Evolutionary conservation across 768 basidiomycete genomes (phyloP).

Genomic region (Naganishia antarctica): DNA sequence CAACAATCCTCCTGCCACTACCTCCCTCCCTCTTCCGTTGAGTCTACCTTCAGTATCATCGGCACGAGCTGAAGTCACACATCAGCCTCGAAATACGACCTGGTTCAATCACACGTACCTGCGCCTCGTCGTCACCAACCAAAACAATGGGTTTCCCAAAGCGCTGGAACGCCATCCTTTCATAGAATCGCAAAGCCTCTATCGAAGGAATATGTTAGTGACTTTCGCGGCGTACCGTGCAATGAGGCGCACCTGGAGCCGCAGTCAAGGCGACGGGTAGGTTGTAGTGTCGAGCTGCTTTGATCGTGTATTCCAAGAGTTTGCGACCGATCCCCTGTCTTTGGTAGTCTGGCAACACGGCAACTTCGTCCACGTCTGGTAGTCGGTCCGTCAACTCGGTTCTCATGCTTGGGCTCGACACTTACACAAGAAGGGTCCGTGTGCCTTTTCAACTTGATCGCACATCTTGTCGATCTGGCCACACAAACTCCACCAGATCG

Average conservation of each 20-base stretch:
- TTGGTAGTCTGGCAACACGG: not conserved
- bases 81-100: no score
- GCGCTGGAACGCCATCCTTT: not conserved
- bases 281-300: not conserved
- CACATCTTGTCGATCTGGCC: not conserved
- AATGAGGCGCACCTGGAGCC: not conserved
- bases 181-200: constrained; percentile 5
- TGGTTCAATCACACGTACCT: not conserved
- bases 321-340: constrained; percentile 12
- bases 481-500: constrained; percentile 12
- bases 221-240: not conserved
- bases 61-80: not conserved
- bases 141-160: not conserved
- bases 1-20: no score
- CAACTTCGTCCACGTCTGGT: constrained; percentile 6
- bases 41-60: not conserved
- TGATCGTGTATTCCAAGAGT: not conserved
- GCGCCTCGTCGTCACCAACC: constrained; percentile 7
- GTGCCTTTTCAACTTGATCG: not conserved
- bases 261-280: constrained; percentile 2
- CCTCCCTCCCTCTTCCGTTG: no score
- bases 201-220: not conserved
- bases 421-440: constrained; percentile 8
- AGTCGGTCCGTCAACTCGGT: not conserved
- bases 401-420: not conserved